phyloP scores from a whole-genome alignment of 208 protist genomes.

The Trypanosoma scelopori region DNA sequence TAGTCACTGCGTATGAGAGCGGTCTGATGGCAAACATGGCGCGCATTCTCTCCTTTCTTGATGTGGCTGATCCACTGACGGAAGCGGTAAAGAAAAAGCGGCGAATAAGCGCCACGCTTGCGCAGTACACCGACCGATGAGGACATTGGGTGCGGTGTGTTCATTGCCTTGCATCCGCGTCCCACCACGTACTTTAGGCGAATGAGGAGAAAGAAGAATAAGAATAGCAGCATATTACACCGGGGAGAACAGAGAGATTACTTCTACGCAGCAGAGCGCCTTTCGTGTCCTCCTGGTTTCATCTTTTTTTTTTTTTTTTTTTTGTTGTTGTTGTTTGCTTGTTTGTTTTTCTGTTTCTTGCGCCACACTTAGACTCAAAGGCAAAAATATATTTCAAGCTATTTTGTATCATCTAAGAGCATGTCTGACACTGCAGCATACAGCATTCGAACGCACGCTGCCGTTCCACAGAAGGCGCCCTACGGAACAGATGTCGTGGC shows the following conservation, averaged over 20 bases:
- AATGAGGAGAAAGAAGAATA: not conserved
- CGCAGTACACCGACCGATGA: slow-evolving; percentile 3
- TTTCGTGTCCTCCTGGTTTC: too few species aligned
- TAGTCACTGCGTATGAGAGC: slow-evolving; percentile 33
- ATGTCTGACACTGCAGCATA: slow-evolving; percentile 39
- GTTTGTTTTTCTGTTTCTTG: slow-evolving; percentile 7
- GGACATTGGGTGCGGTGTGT: not conserved
- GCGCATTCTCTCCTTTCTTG: slow-evolving; percentile 44
- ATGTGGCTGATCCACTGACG: slow-evolving; percentile 43
- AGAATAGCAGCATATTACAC: too few species aligned
- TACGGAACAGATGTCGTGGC: slow-evolving; percentile 35
- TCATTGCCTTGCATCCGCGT: not conserved
- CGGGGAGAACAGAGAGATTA: too few species aligned
- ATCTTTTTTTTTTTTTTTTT: slow-evolving; percentile 5
- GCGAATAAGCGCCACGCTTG: slow-evolving; percentile 31
- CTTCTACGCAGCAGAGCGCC: too few species aligned
- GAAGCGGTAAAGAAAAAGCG: slow-evolving; percentile 38
- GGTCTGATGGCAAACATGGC: slow-evolving; percentile 48
- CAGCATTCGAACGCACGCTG: slow-evolving; percentile 30
- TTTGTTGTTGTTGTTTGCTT: not conserved
- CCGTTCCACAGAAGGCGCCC: slow-evolving; percentile 34
- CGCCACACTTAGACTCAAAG: not conserved
- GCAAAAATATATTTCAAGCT: not conserved
- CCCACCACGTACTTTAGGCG: not conserved
- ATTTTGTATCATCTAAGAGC: not conserved